A percentile compares a stretch with the other conserved stretches of the same genome.
These are phyloP conservation scores for Sisymbrium altissimum DNA, from an alignment of 345 rosid species.

Conservation along the genomic window DNA sequence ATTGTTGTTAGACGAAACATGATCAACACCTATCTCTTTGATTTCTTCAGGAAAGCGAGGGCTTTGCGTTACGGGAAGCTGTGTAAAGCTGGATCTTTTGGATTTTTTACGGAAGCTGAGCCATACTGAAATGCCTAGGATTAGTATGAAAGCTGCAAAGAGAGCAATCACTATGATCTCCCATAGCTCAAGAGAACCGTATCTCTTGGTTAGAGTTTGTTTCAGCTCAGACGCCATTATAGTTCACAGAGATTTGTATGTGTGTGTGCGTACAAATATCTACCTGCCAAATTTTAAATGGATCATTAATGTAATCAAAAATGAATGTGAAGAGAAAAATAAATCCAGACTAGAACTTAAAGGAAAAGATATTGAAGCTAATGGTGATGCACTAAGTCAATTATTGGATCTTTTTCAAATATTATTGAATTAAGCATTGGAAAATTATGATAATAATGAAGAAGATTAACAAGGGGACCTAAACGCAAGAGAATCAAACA, in stretches of 20 bases:
- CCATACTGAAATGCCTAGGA: conserved; percentile 67
- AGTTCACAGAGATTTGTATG: conserved; percentile 20
- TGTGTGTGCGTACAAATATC: conserved; percentile 8
- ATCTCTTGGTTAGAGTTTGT: conserved; percentile 47
- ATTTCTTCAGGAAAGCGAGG: conserved; percentile 66
- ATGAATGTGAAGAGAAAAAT: background rate
- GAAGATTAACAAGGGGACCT: background rate
- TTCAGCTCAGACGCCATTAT: conserved; percentile 66
- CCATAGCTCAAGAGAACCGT: conserved; percentile 67
- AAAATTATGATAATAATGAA: background rate
- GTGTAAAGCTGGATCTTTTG: conserved; percentile 37
- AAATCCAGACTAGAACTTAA: background rate
- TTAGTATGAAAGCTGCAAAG: conserved; percentile 48
- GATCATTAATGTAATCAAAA: conserved; percentile 6
- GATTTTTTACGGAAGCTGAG: conserved; percentile 71
- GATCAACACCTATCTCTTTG: conserved; percentile 82
- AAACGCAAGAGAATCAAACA: background rate
- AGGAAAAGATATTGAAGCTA: background rate
- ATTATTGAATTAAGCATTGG: background rate
- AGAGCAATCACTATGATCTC: conserved; percentile 61
- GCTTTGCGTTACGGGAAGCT: conserved; percentile 49
- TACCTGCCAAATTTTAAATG: conserved; percentile 27
- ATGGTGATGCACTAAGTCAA: background rate
- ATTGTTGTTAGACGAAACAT: conserved; percentile 60
- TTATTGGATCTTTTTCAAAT: background rate